Evolutionary conservation across 1,284 basidiomycete species (phyloP), one percentile per base, ranked within the genome.

Genomic region (Neolentinus lepideus): DNA sequence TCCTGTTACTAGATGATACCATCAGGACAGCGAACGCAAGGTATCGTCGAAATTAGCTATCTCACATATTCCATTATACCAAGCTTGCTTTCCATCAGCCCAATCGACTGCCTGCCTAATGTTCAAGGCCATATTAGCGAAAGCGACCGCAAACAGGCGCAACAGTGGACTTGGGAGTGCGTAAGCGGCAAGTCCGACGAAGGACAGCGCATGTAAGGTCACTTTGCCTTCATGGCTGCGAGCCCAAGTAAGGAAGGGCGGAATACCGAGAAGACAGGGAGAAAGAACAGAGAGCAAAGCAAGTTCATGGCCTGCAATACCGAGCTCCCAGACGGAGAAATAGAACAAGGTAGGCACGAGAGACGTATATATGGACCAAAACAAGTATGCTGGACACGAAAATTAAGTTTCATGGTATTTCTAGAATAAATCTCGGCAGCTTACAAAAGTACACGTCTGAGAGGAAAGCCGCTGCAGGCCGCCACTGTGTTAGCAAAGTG

Each of bases 271-370:
- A 3, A 90, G 62, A 19, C 79, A 63, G 0, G 90, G 90, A 0
- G 90, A 83, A 22, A 94, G 75, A 12, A 83, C 80, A 3, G 79
- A 75, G 3, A 92, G 71, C 3, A 92, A 70, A 0, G 88, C 80
- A 3, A 88, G 72, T 66, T 93, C 90, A 29, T 85, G 81, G 1
- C 90, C 90, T n/a, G 88, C 79, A 52, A 88, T 76, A 51, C 85
- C 89, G 19, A 95, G 83, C 64, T 91, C 80, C 92, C 92, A 95
- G 6, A 95, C 85, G 24, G 90, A 92, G 74, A 92, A 94, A 71
- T 94, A 97, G 73, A 96, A 97, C 4, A 97, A 79, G 36, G 88
- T 88, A 0, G 90, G 86, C 9, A 88, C 83, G 21, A 97, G 79
- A 1, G 85, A 83, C 1, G 94, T 95, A 64, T 92, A 83, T 43